Evolutionary conservation across 768 basidiomycete genomes (phyloP).

Genomic region (Russula virescens): DNA sequence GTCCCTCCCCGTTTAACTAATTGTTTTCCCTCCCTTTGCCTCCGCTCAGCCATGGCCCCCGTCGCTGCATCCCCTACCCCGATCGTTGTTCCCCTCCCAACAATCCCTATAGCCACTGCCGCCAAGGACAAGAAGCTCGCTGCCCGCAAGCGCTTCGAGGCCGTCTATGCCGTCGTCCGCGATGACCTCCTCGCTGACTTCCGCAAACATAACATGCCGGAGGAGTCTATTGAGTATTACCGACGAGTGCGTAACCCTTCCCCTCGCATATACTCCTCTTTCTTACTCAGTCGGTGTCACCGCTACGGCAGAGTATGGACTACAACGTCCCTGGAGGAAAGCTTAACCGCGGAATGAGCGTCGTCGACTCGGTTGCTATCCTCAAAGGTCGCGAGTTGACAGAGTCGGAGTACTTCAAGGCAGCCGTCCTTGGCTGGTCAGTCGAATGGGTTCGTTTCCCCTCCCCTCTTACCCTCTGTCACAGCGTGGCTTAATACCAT

Average conservation of each 20-base stretch:
- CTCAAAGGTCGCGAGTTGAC: conserved; percentile 62
- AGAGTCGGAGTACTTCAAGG: conserved; percentile 83
- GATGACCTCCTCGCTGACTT: conserved; percentile 73
- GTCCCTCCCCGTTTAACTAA: too few species aligned
- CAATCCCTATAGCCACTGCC: not conserved
- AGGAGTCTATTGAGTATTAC: conserved; percentile 83
- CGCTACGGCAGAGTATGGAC: conserved; percentile 59
- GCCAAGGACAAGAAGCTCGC: conserved; percentile 19
- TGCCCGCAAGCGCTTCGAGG: conserved; percentile 60
- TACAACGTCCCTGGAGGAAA: conserved; percentile 97
- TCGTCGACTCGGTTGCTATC: conserved; percentile 89
- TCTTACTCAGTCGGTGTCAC: not conserved
- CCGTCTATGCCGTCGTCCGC: conserved; percentile 62
- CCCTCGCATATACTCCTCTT: not conserved
- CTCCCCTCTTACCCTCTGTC: not conserved
- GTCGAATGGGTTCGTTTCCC: conserved; percentile 77
- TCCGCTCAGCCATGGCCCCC: conserved; percentile 9
- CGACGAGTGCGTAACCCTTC: conserved; percentile 47
- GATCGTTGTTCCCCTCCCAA: not conserved
- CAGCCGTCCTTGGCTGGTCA: conserved; percentile 91
- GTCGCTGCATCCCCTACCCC: conserved; percentile 12
- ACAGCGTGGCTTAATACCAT: not conserved
- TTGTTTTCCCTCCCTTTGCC: not conserved
- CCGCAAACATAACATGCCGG: conserved; percentile 68
- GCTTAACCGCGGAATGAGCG: conserved; percentile 93